Evolutionary conservation across 2,329 filamentous ascomycete genomes (phyloP), one percentile per base, ranked within the genome.

Genomic region (Pseudocercospora pini-densiflorae): DNA sequence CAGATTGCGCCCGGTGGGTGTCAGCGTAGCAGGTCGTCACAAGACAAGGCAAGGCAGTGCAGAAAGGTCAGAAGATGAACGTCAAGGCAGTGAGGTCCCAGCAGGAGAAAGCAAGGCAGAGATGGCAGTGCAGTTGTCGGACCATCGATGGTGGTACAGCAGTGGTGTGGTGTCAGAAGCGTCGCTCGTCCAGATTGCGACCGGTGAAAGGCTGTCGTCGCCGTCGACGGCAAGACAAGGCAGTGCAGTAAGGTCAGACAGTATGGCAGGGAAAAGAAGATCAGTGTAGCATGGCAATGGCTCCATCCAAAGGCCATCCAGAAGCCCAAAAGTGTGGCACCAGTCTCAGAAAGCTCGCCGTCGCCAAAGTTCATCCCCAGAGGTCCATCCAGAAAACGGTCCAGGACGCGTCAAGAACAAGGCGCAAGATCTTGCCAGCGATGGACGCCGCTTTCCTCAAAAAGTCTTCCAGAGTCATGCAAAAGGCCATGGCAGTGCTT

Each of bases 111-210:
- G 24, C 9, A 29, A 5, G 9, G 51, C 21, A 29, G 51, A 27
- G 2, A 1, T 54, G 51, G 51, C 51, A 54, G 23, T 54, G 51
- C 23, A 16, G 23, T 9, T 29, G 51, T 29, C 7, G 45, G 3
- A 14, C 10, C 10, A 8, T 33, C 31, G 8, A 7, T 9, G 10
- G 8, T 36, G 33, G 33, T 36, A 10, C 3, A 2, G 2, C 2
- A 14, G 23, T 23, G 51, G 10, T 31, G 23, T 29, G 53, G 53
- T 57, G 53, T 57, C 8, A 9, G 5, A 33, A 27, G 2, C 24
- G 53, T 57, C 53, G 53, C 53, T 5, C 27, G 8, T 14, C 53
- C 53, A 57, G 53, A 57, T 57, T 57, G 53, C 53, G 53, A 33
- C 21, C 53, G 53, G 16, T n/a, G 29, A 10, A 10, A 55, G 53